phyloP scores from a whole-genome alignment of 148 eudicot genomes.

The Simmondsia chinensis region DNA sequence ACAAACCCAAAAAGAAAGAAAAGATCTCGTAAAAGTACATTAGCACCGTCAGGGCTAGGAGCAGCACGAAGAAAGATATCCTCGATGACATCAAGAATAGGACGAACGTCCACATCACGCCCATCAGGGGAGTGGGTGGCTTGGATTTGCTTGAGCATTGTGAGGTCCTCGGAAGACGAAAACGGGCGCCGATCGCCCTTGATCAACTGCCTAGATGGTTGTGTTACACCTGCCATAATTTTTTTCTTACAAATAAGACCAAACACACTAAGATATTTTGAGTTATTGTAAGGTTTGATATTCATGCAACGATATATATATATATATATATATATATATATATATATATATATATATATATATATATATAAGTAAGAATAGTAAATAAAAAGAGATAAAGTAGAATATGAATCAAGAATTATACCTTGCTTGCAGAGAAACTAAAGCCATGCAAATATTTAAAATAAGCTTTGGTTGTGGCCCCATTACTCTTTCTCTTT shows the following conservation, averaged over 20 bases:
- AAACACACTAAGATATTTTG: neutral
- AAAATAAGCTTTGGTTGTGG: slow-evolving; percentile 25
- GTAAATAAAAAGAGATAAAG: slow-evolving; percentile 11
- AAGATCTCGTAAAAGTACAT: slow-evolving; percentile 16
- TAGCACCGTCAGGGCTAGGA: slow-evolving; percentile 29
- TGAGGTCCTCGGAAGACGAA: slow-evolving; percentile 60
- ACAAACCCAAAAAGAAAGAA: neutral
- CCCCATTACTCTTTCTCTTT: slow-evolving; percentile 6
- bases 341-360: slow-evolving; percentile 44
- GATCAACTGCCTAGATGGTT: slow-evolving; percentile 25
- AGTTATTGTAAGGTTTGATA: too few relatives aligned
- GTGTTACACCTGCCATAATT: slow-evolving; percentile 15
- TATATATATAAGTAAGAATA: slow-evolving; percentile 3
- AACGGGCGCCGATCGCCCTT: slow-evolving; percentile 58
- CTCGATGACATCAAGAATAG: slow-evolving; percentile 49
- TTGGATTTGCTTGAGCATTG: slow-evolving; percentile 65
- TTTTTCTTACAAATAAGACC: neutral
- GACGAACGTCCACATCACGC: slow-evolving; percentile 53
- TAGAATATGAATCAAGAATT: slow-evolving; percentile 43
- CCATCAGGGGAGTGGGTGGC: slow-evolving; percentile 74
- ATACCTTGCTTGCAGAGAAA: slow-evolving; percentile 70
- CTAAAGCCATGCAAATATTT: slow-evolving; percentile 27
- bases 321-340: too few relatives aligned
- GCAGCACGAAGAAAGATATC: slow-evolving; percentile 41
- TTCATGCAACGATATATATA: too few relatives aligned